Evolutionary conservation across 2,329 filamentous ascomycete genomes (phyloP).

Genomic region (Claviceps quebecensis): DNA sequence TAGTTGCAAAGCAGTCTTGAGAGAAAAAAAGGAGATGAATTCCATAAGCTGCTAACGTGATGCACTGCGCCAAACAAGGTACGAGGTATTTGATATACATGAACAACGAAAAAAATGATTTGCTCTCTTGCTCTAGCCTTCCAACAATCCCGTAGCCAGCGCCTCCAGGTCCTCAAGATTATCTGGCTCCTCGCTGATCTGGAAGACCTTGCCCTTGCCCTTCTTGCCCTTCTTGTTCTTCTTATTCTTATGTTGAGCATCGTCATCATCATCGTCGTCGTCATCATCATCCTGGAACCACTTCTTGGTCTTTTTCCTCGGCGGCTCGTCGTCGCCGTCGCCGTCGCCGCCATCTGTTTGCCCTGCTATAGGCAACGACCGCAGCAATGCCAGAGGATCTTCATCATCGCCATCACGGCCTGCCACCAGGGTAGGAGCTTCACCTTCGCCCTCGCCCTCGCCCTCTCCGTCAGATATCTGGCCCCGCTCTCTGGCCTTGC

Average conservation of each 20-base stretch:
- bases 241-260: background rate
- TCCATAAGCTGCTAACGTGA: no score
- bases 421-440: constrained; percentile 21
- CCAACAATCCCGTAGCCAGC: constrained; percentile 58
- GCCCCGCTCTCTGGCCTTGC: constrained; percentile 48
- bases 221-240: constrained; percentile 24
- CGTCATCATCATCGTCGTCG: constrained; percentile 23
- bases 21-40: no score
- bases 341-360: constrained; percentile 8
- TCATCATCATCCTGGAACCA: constrained; percentile 65
- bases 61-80: no score
- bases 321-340: constrained; percentile 45
- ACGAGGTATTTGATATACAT: background rate
- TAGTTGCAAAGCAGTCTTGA: no score
- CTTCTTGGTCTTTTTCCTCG: constrained; percentile 52
- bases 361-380: constrained; percentile 38
- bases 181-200: constrained; percentile 55
- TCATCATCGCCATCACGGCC: constrained; percentile 25
- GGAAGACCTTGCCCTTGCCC: constrained; percentile 38
- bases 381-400: constrained; percentile 42
- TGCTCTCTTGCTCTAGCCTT: constrained; percentile 18
- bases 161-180: constrained; percentile 69
- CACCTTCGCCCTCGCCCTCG: constrained; percentile 1
- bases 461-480: constrained; percentile 15
- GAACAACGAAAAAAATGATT: background rate